Evolutionary conservation across 75 land plant genomes (phyloP), one percentile per base, ranked within the genome.

Genomic region (Pinus tabuliformis): DNA sequence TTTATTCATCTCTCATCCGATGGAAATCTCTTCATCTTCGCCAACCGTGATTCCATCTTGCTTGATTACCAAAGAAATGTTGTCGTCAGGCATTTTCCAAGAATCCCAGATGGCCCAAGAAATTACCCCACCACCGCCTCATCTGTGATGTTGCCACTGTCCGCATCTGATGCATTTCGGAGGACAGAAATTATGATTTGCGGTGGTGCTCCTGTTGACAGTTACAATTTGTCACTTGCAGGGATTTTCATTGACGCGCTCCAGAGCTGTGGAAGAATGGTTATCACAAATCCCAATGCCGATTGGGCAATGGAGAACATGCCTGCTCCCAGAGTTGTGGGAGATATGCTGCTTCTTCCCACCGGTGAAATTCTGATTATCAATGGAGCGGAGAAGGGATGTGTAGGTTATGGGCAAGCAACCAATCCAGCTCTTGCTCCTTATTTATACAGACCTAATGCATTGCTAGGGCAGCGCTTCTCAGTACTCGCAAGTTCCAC

Each of bases 101-200:
- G 17, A 37, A 37, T 37, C 39, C 39, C 39, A 37, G 39, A 37
- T 37, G 39, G 39, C 39, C 39, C 39, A 37, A 16, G 81, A 16
- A 80, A 80, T 72, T 80, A 80, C 59, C 81, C 81, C 4, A 24
- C 74, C 17, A 36, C 62, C 20, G 81, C 78, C n/a, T 70, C 74
- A 3, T 80, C 81, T 5, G 81, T 76, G 33, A 75, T 80, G 81
- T 61, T 80, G 28, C 76, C 81, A 2, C 81, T 80, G 14, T 59
- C 24, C 5, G 16, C 64, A 52, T 18, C 17, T 56, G 82, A 58
- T 33, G 62, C 60, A 59, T 80, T 56, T 37, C 62, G 52, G 17
- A 64, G 4, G 21, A 78, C 57, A 15, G 66, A 78, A 76, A 54
- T 80, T 49, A 17, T 80, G 57, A 78, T 80, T n/a, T 80, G 81